Conservation (phyloP, 345 rosid species). For the Rhodamnia argentea region DNA sequence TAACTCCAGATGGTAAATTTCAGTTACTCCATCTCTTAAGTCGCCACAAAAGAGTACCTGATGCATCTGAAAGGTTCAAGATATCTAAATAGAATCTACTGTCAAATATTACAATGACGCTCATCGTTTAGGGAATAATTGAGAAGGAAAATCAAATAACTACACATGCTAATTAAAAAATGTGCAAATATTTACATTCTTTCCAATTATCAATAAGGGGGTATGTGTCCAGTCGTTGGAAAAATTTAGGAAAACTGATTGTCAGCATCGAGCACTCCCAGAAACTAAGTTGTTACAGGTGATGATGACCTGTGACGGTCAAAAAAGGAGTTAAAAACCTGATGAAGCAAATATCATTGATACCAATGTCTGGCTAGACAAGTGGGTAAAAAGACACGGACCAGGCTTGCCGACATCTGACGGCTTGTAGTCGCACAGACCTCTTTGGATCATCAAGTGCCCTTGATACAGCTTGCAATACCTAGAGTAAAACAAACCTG, state of each 20-base stretch:
- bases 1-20: neutral
- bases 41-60: neutral
- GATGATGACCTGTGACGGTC: neutral
- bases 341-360: neutral
- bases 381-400: constrained; percentile 10
- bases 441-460: constrained; percentile 84
- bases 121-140: neutral
- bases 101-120: neutral
- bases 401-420: constrained; percentile 80
- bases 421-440: constrained; percentile 74
- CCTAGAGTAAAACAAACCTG: constrained; percentile 19
- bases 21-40: neutral
- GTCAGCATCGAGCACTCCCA: neutral
- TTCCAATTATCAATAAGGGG: neutral
- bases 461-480: constrained; percentile 40
- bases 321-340: neutral
- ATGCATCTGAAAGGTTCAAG: neutral
- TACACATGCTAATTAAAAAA: neutral
- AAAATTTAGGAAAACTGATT: neutral
- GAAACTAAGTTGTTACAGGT: neutral
- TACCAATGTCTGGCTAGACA: neutral
- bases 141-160: neutral
- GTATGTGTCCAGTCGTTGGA: neutral
- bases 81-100: neutral
- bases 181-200: neutral